These are phyloP conservation scores for Marasmius tenuissimus DNA, from an alignment of 1,284 basidiomycete genomes.

Conservation along the genomic window DNA sequence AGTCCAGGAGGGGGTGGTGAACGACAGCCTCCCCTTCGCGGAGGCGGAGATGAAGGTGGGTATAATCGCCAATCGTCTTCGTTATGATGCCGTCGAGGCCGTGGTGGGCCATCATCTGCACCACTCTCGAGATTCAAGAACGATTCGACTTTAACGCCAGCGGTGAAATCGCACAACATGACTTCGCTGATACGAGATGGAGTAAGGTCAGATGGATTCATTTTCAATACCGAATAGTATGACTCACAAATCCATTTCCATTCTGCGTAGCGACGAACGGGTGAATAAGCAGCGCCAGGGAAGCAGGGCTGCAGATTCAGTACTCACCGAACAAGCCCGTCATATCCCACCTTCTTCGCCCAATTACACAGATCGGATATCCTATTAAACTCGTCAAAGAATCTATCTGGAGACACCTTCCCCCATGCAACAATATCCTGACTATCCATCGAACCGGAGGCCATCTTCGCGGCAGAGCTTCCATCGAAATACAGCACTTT, in stretches of 20 bases:
- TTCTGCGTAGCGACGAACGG: constrained; percentile 25
- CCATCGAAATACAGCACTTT: constrained; percentile 47
- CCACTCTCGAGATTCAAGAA: constrained; percentile 20
- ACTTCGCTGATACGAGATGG: constrained; percentile 37
- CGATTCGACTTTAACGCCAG: constrained; percentile 38
- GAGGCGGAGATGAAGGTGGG: background rate
- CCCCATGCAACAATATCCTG: constrained; percentile 44
- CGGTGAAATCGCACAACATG: constrained; percentile 50
- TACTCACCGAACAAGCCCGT: constrained; percentile 37
- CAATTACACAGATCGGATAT: constrained; percentile 34
- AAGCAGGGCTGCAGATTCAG: background rate
- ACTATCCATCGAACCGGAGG: constrained; percentile 36
- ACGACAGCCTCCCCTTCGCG: background rate
- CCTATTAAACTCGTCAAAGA: constrained; percentile 24
- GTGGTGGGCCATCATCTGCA: too few species aligned
- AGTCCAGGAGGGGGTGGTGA: background rate
- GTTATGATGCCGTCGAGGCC: too few species aligned
- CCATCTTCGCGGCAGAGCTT: constrained; percentile 35
- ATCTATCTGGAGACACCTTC: constrained; percentile 14
- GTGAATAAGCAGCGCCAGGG: background rate
- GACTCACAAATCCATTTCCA: constrained; percentile 50
- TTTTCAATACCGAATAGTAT: background rate
- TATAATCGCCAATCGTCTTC: too few species aligned
- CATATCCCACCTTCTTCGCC: constrained; percentile 34
- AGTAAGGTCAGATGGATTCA: background rate